A percentile compares a stretch with the other conserved stretches of the same genome.
Evolutionary conservation across 305 asterid genomes (phyloP).

Genomic region (Euphrasia arctica): DNA sequence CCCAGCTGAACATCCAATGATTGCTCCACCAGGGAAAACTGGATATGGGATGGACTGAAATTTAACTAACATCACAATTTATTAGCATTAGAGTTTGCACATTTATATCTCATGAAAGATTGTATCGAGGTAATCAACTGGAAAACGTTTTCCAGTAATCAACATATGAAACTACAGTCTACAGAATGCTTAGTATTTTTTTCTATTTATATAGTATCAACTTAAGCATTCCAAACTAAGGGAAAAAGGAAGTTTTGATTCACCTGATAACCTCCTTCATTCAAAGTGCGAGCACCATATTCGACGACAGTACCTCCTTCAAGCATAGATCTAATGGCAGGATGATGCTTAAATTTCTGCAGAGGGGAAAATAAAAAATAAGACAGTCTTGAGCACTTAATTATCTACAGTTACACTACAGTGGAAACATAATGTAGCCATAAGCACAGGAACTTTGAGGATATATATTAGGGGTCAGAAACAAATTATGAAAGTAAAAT

Average conservation of each 20-base stretch:
- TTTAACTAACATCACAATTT: slow-evolving; percentile 53
- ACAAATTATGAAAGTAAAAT: not conserved
- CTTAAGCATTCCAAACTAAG: slow-evolving; percentile 1
- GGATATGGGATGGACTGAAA: slow-evolving; percentile 99
- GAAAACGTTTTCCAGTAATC: slow-evolving; percentile 1
- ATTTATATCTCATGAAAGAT: not conserved
- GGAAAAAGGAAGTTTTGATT: slow-evolving; percentile 24
- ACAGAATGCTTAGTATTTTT: slow-evolving; percentile 2
- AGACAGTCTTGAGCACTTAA: slow-evolving; percentile 1
- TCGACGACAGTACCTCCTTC: slow-evolving; percentile 86
- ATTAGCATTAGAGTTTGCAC: slow-evolving; percentile 28
- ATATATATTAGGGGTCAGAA: not conserved
- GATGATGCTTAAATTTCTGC: slow-evolving; percentile 92
- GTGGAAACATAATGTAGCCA: not conserved
- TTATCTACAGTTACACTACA: slow-evolving; percentile 4
- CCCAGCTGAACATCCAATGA: slow-evolving; percentile 99
- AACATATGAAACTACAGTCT: slow-evolving; percentile 2
- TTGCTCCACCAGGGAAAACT: slow-evolving; percentile 98
- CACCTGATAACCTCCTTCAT: slow-evolving; percentile 99
- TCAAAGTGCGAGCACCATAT: slow-evolving; percentile 95
- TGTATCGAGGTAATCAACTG: not conserved
- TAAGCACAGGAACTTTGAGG: slow-evolving; percentile 1
- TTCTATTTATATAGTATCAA: not conserved
- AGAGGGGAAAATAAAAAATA: slow-evolving; percentile 10
- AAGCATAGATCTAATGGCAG: slow-evolving; percentile 79